A percentile compares a stretch with the other conserved stretches of the same genome.
Conservation (phyloP, 1,284 basidiomycete genomes). For the Irpex sp. region DNA sequence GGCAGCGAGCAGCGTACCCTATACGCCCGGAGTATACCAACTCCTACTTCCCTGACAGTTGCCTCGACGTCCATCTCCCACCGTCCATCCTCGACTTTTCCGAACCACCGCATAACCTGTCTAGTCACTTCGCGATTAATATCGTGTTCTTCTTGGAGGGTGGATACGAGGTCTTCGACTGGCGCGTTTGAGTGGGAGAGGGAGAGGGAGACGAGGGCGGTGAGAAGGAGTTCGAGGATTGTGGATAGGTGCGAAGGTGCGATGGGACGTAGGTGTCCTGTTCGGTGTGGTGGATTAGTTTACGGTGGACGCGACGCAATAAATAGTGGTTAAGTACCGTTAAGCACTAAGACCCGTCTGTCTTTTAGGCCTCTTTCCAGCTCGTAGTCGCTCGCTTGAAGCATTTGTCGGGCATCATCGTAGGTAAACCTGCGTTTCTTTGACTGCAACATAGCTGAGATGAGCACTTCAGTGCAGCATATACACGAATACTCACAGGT, state of each 20-base stretch:
- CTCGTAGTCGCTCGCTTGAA: slow-evolving; percentile 81
- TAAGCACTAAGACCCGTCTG: slow-evolving; percentile 68
- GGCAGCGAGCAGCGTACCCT: slow-evolving; percentile 40
- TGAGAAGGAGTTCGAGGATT: slow-evolving; percentile 73
- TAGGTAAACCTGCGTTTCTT: slow-evolving; percentile 45
- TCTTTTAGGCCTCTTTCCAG: slow-evolving; percentile 59
- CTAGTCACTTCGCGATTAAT: slow-evolving; percentile 54
- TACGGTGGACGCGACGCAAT: no score
- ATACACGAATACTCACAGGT: slow-evolving; percentile 10
- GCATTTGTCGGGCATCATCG: slow-evolving; percentile 53
- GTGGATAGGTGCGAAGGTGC: slow-evolving; percentile 59
- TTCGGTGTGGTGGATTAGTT: no score
- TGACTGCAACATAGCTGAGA: slow-evolving; percentile 13
- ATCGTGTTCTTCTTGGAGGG: slow-evolving; percentile 74
- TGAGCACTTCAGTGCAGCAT: neutral
- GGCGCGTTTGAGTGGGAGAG: slow-evolving; percentile 46
- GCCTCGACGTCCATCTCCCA: slow-evolving; percentile 64
- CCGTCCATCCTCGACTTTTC: slow-evolving; percentile 45
- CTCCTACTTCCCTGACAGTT: slow-evolving; percentile 64
- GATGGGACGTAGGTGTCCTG: slow-evolving; percentile 70
- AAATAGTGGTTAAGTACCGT: slow-evolving; percentile 40
- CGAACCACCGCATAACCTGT: slow-evolving; percentile 82
- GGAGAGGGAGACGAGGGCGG: slow-evolving; percentile 58
- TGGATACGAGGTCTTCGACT: slow-evolving; percentile 49
- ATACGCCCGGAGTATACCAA: slow-evolving; percentile 65